A percentile compares a stretch with the other conserved stretches of the same genome.
Evolutionary conservation across 768 basidiomycete species (phyloP).

Genomic region (Hirschioporus abietinus): DNA sequence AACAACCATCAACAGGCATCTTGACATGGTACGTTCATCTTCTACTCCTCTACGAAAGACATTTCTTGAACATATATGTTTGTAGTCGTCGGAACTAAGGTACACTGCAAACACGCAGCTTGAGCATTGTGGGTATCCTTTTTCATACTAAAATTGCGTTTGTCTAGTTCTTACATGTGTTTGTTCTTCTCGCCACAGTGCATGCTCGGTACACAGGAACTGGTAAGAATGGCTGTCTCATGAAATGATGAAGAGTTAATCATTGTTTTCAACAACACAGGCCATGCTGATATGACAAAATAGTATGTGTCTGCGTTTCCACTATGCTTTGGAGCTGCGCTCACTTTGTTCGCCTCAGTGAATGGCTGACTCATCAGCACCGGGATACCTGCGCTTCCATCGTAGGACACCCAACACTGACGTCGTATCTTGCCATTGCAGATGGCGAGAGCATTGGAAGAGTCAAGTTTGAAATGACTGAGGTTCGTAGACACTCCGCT

Average conservation of each 20-base stretch:
- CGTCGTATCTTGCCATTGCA: slow-evolving; percentile 86
- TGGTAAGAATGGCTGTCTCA: slow-evolving; percentile 42
- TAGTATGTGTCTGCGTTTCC: slow-evolving; percentile 55
- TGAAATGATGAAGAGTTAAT: slow-evolving; percentile 8
- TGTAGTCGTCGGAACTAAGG: slow-evolving; percentile 82
- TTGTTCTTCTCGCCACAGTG: slow-evolving; percentile 42
- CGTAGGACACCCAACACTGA: slow-evolving; percentile 81
- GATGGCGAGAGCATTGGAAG: slow-evolving; percentile 92
- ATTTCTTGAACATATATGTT: neutral
- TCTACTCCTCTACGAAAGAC: slow-evolving; percentile 3
- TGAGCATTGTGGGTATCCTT: slow-evolving; percentile 71
- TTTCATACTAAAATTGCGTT: slow-evolving; percentile 8
- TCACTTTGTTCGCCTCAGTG: slow-evolving; percentile 41
- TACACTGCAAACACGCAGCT: slow-evolving; percentile 96
- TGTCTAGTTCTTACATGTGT: slow-evolving; percentile 11
- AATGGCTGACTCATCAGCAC: slow-evolving; percentile 97
- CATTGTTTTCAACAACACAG: slow-evolving; percentile 31
- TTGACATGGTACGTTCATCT: slow-evolving; percentile 16
- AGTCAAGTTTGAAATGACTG: slow-evolving; percentile 90
- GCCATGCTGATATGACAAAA: slow-evolving; percentile 95
- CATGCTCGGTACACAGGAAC: slow-evolving; percentile 97
- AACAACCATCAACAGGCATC: neutral
- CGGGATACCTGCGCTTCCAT: slow-evolving; percentile 93
- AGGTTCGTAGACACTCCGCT: slow-evolving; percentile 49
- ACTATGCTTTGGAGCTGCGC: slow-evolving; percentile 11